These are phyloP conservation scores for Tulasnella sp. DNA, from an alignment of 768 basidiomycete genomes.

Conservation along the genomic window DNA sequence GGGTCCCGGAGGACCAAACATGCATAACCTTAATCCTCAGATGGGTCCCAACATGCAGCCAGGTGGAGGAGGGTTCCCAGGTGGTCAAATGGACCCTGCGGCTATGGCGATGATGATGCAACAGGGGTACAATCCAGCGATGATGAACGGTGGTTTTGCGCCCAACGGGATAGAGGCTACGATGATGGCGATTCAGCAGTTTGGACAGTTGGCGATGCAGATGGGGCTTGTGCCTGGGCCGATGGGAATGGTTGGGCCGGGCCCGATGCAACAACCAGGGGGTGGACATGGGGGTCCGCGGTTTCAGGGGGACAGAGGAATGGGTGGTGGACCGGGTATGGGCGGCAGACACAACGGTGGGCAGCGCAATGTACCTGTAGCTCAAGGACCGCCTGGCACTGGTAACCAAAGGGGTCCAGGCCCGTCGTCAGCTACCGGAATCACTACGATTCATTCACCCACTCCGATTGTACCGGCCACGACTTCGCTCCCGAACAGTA, in stretches of 20 bases:
- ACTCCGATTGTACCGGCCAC: conserved; percentile 70
- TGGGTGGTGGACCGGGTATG: background rate
- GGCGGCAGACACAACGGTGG: background rate
- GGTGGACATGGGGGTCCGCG: too few relatives aligned
- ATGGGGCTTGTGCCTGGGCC: conserved; percentile 6
- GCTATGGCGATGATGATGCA: conserved; percentile 13
- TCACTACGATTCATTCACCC: conserved; percentile 51
- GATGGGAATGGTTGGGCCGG: background rate
- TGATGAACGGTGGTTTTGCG: conserved; percentile 6
- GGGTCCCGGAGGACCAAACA: background rate
- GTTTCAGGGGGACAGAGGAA: background rate
- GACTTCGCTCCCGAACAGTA: conserved; percentile 1
- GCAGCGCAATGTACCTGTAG: background rate
- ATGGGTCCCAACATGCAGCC: conserved; percentile 2
- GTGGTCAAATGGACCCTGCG: conserved; percentile 9
- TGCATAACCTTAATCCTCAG: background rate
- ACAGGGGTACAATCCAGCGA: conserved; percentile 12
- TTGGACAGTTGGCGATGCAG: conserved; percentile 14
- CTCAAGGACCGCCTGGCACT: too few relatives aligned
- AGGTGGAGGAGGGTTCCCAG: background rate
- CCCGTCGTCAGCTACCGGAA: conserved; percentile 18
- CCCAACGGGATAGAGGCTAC: conserved; percentile 6
- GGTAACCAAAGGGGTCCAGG: background rate
- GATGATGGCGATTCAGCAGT: conserved; percentile 16
- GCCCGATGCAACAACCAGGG: background rate